Evolutionary conservation across 129 eudicot species (phyloP), one percentile per base, ranked within the genome.

Genomic region (Cynara cardunculus): DNA sequence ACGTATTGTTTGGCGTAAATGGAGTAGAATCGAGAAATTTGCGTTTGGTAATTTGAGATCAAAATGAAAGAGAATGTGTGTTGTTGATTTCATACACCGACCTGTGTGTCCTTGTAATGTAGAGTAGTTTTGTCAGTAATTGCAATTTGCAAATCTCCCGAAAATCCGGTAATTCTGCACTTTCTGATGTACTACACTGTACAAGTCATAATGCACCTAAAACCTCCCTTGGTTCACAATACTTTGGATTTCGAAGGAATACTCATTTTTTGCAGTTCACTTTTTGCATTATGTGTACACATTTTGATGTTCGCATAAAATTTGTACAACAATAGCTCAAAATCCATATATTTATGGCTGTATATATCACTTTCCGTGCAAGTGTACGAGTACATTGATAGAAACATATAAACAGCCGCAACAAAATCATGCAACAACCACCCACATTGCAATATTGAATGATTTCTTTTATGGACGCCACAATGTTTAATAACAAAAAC

Each of bases 171-270:
- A 19, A 79, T 30, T 30, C 56, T 69, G 76, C 78, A 59, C 0
- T 24, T 1, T 76, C 34, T 56, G 81, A 76, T 76, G 81, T 69
- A 82, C 77, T 59, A 5, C 25, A 76, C 2, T 75, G 81, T 82
- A 82, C 77, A 82, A 82, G 66, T 82, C 65, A 34, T 82, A 69
- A 76, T 76, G 85, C 85, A 76, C 72, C 11, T 46, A 25, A 24
- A 34, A 35, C n/a, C 37, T 64, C 53, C 53, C 6, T 39, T 41
- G 44, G 14, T 68, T 78, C 75, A 26, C 24, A 28, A 46, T 18
- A 4, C 72, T 78, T n/a, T 78, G 67, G 46, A 68, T 78, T 41
- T 24, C 56, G 26, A 68, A n/a, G 24, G 67, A 41, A n/a, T 24
- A 69, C 46, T 39, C 16, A 11, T 67, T 22, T 64, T 24, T 22